A percentile compares a stretch with the other conserved stretches of the same genome.
These are phyloP conservation scores for Phytophthora macrochlamydospora DNA, from an alignment of 352 stramenopile genomes.

Conservation along the genomic window DNA sequence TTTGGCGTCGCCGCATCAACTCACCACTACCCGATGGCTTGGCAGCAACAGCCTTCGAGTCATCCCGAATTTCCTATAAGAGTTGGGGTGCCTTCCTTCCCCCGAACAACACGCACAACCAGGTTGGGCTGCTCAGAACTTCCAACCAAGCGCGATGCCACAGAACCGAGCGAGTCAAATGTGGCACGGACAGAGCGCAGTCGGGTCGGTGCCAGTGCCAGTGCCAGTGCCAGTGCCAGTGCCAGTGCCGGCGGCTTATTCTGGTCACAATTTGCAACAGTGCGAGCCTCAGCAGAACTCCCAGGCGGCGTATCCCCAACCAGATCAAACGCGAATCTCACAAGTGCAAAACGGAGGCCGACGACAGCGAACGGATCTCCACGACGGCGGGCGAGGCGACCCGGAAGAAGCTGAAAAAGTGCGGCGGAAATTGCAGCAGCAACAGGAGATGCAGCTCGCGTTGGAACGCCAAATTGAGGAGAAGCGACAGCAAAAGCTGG, in stretches of 20 bases:
- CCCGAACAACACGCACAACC: constrained; percentile 5
- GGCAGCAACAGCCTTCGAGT: constrained; percentile 14
- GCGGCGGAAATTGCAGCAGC: constrained; percentile 42
- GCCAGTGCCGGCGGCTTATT: neutral
- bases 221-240: constrained; percentile 1
- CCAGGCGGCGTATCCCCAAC: constrained; percentile 3
- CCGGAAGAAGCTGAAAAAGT: constrained; percentile 17
- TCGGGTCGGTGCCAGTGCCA: constrained; percentile 1
- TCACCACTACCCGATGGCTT: constrained; percentile 21
- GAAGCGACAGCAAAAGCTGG: constrained; percentile 64
- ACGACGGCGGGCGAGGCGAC: constrained; percentile 21
- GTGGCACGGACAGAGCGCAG: constrained; percentile 3
- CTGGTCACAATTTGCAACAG: constrained; percentile 3
- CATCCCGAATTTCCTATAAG: neutral
- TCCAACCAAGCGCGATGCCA: constrained; percentile 9
- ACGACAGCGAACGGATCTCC: constrained; percentile 30
- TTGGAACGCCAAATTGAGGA: constrained; percentile 67
- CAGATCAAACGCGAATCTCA: neutral
- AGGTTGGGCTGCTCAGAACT: constrained; percentile 5
- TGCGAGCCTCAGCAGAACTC: constrained; percentile 4
- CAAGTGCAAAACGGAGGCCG: constrained; percentile 21
- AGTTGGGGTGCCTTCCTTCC: neutral
- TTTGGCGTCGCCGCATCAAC: neutral
- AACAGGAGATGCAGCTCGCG: constrained; percentile 57
- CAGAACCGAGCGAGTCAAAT: constrained; percentile 21